Evolutionary conservation across 129 eudicot genomes (phyloP), one percentile per base, ranked within the genome.

Genomic region (Lactuca saligna): DNA sequence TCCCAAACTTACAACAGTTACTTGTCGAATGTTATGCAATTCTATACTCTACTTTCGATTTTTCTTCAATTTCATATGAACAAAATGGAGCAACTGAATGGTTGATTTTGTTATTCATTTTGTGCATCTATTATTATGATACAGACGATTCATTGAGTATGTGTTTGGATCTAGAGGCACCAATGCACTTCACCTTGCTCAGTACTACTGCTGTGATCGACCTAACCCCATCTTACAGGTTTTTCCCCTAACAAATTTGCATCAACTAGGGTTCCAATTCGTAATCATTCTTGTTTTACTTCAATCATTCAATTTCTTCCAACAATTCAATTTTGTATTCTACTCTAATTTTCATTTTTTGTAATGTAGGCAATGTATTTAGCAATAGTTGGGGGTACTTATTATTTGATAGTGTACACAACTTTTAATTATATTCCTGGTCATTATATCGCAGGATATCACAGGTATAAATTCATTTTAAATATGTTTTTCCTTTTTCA

Each of bases 211-310:
- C 76, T 93, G 98, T 25, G 96, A 88, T 73, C 95, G 98, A 8
- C 88, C 98, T 66, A 92, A 92, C 42, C 98, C 98, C 63, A 77
- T 78, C 53, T 69, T 92, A 69, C 98, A 92, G 98, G 98, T 92
- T 65, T 92, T 65, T 74, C n/a, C 56, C 38, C 39, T 57, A 51
- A n/a, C 37, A n/a, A 33, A 39, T 7, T 42, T 13, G 34, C 44
- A 58, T 42, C 37, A 29, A 48, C 25, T 34, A 38, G 29, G 29
- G 29, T 25, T 25, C 29, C 29, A 25, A 25, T 25, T 25, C 1
- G 29, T 25, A 25, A 25, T 25, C 29, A 25, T 25, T 25, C 29
- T 25, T 25, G 1, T 25, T 25, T 25, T 25, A 25, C 2, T 25
- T 25, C 29, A 25, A 25, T 25, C 29, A 25, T 25, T 0, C 29